Evolutionary conservation across 331 rosid genomes (phyloP).

Genomic region (Stylosanthes scabra): DNA sequence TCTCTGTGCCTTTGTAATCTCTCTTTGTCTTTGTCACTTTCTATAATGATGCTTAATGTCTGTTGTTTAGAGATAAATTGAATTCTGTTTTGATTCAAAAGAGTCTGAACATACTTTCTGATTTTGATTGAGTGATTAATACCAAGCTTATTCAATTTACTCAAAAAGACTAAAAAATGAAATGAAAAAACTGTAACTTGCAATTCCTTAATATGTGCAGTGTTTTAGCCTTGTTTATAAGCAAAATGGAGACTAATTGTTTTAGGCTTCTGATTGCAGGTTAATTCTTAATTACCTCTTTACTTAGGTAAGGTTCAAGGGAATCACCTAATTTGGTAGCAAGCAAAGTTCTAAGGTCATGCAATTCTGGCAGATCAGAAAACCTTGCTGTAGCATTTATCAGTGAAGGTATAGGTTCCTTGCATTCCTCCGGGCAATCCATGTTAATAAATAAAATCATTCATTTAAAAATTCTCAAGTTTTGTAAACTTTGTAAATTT

Average conservation of each 20-base stretch:
- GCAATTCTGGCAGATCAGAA: conserved; percentile 86
- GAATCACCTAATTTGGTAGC: conserved; percentile 39
- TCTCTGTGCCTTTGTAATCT: too few species aligned
- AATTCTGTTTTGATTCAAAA: too few species aligned
- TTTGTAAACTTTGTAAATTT: too few species aligned
- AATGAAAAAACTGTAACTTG: not conserved
- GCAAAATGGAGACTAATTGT: conserved; percentile 28
- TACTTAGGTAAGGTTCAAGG: conserved; percentile 43
- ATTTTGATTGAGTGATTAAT: too few species aligned
- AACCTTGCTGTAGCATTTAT: conserved; percentile 85
- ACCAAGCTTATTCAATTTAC: too few species aligned
- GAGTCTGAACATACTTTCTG: too few species aligned
- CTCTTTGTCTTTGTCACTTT: too few species aligned
- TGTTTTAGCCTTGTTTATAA: conserved; percentile 37
- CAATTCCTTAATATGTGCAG: conserved; percentile 34
- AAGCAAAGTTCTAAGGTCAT: conserved; percentile 68
- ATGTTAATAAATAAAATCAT: conserved; percentile 34
- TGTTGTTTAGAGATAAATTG: too few species aligned
- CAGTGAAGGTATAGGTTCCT: conserved; percentile 74
- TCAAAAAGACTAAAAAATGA: too few species aligned
- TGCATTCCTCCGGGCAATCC: conserved; percentile 81
- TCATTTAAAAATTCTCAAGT: too few species aligned
- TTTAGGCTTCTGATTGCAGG: too few species aligned
- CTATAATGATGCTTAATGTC: too few species aligned
- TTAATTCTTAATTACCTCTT: conserved; percentile 63